Evolutionary conservation across 768 basidiomycete species (phyloP), one percentile per base, ranked within the genome.

Genomic region (Pleurotus eryngii): DNA sequence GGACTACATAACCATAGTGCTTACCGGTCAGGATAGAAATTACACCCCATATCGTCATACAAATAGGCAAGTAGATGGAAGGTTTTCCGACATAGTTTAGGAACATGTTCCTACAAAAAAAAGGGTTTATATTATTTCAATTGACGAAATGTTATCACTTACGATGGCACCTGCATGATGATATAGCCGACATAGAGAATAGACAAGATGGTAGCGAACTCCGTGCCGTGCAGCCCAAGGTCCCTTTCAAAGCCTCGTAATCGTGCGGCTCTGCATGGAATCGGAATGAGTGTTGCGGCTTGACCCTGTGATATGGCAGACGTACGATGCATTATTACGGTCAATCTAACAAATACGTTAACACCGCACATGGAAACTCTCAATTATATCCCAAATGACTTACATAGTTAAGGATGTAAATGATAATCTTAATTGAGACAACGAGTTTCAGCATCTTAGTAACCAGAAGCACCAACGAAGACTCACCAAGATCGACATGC

Each of bases 161-260:
- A 86, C 84, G 85, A 87, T 35, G 86, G 86, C 24, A 88, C 76
- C 66, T 89, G 87, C 87, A 88, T 87, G 30, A 86, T 64, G 58
- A 84, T 80, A 60, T 88, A 87, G 14, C 87, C 87, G 30, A 86
- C 75, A 61, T 87, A 88, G 48, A 88, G 76, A 51, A 84, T 78
- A 45, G 83, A 81, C 37, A 89, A 65, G 8, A 88, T 66, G 3
- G 82, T 81, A 5, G 80, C 77, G 65, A 88, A 89, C 62, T 89
- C 76, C n/a, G 77, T 70, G 39, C 81, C 85, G 48, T 76, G 70
- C 22, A 89, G 68, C 46, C 79, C 66, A 39, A 89, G 74, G 64
- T 89, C 86, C 18, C 71, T 66, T 60, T 88, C 85, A 56, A 89
- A 86, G 0, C 87, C 87, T 38, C 80, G 77, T 27, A 89, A 69